These are phyloP conservation scores for Camellia oleifera DNA, from an alignment of 179 eudicot species.

Conservation along the genomic window DNA sequence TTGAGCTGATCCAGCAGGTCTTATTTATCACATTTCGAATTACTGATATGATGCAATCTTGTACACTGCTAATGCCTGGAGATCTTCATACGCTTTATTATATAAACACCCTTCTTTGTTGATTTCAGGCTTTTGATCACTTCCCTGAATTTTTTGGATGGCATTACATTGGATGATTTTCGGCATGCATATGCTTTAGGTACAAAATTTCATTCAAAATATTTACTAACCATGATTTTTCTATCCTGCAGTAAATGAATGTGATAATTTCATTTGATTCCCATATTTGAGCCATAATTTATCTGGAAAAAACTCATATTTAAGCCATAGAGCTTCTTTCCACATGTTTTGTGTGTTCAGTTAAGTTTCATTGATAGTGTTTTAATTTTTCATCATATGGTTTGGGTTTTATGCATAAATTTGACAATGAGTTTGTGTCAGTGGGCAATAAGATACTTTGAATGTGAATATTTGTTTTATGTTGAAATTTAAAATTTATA, in stretches of 20 bases:
- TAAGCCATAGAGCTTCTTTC: neutral
- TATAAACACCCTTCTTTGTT: neutral
- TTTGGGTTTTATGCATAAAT: too few species aligned
- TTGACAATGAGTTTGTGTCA: too few species aligned
- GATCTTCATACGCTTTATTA: neutral
- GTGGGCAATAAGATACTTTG: too few species aligned
- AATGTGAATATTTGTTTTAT: too few species aligned
- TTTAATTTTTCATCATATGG: too few species aligned
- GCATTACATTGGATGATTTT: slow-evolving; percentile 50
- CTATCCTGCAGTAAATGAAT: neutral
- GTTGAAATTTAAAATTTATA: too few species aligned
- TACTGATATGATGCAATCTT: neutral
- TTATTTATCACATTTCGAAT: neutral
- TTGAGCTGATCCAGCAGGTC: neutral
- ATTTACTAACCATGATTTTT: neutral
- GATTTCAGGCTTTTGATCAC: slow-evolving; percentile 51
- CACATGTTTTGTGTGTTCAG: neutral
- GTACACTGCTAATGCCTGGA: neutral
- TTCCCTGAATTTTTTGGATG: slow-evolving; percentile 42
- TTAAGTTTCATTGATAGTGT: too few species aligned
- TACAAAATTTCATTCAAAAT: slow-evolving; percentile 19
- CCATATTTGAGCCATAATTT: neutral
- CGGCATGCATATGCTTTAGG: slow-evolving; percentile 67
- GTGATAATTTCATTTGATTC: neutral
- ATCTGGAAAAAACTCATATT: too few species aligned